Percentiles rank a stretch among this genome's conserved stretches.
Conservation (phyloP, 2,329 filamentous ascomycete species). For the Alternaria conjuncta region DNA sequence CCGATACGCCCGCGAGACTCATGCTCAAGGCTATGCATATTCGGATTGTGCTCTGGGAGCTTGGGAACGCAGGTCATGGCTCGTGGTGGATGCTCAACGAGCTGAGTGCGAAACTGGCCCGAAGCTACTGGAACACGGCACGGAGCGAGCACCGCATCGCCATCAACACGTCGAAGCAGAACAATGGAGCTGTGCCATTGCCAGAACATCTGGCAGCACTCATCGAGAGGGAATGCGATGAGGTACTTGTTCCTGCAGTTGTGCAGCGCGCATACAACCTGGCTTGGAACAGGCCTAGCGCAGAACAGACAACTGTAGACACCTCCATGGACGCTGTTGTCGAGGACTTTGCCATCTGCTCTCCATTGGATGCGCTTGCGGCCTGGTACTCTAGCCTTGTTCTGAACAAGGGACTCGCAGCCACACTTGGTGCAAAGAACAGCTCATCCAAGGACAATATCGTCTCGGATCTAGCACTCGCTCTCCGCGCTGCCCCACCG, state of each 20-base stretch:
- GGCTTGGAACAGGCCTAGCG: conserved; percentile 82
- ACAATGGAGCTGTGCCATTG: conserved; percentile 68
- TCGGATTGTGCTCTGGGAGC: conserved; percentile 84
- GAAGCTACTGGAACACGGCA: conserved; percentile 81
- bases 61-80: conserved; percentile 69
- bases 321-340: conserved; percentile 83
- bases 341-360: conserved; percentile 82
- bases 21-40: conserved; percentile 95
- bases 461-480: conserved; percentile 67
- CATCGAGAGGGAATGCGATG: conserved; percentile 79
- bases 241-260: conserved; percentile 78
- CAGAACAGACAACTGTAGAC: conserved; percentile 68
- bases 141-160: conserved; percentile 64
- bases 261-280: conserved; percentile 88
- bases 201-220: conserved; percentile 78
- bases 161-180: conserved; percentile 44
- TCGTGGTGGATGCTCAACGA: conserved; percentile 70
- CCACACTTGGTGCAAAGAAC: conserved; percentile 65
- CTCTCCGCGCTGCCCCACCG: conserved; percentile 75
- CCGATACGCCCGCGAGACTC: conserved; percentile 78
- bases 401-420: conserved; percentile 72
- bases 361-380: conserved; percentile 86
- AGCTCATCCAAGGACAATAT: conserved; percentile 53
- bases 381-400: conserved; percentile 86
- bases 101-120: conserved; percentile 75